Evolutionary conservation across 345 rosid genomes (phyloP).

Genomic region (Hypericum perforatum): DNA sequence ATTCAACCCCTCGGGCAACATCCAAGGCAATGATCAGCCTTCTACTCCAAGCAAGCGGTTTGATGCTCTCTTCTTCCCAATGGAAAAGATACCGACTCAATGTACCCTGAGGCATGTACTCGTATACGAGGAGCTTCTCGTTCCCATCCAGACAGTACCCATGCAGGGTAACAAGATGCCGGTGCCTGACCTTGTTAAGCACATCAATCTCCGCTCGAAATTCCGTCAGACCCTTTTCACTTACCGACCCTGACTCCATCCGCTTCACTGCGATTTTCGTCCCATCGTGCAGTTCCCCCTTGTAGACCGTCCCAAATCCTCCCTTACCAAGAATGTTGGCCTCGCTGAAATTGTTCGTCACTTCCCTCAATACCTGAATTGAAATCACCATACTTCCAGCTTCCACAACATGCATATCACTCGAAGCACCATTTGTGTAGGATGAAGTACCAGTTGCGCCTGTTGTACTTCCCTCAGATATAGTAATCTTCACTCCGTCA

Average conservation of each 20-base stretch:
- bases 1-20: slow-evolving; percentile 87
- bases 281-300: slow-evolving; percentile 79
- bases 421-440: slow-evolving; percentile 28
- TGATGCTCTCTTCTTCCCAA: slow-evolving; percentile 31
- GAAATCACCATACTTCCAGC: slow-evolving; percentile 59
- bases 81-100: slow-evolving; percentile 71
- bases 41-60: slow-evolving; percentile 71
- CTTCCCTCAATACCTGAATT: slow-evolving; percentile 56
- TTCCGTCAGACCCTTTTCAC: slow-evolving; percentile 67
- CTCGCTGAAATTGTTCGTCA: slow-evolving; percentile 62
- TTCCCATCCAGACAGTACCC: slow-evolving; percentile 71
- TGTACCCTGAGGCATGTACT: slow-evolving; percentile 88
- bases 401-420: slow-evolving; percentile 39
- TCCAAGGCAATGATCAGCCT: slow-evolving; percentile 72
- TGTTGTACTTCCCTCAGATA: too few species aligned
- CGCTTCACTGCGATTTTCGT: slow-evolving; percentile 78
- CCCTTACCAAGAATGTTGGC: slow-evolving; percentile 67
- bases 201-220: slow-evolving; percentile 85
- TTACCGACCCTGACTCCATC: slow-evolving; percentile 53
- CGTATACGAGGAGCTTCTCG: slow-evolving; percentile 77
- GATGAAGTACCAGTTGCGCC: slow-evolving; percentile 12
- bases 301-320: slow-evolving; percentile 83
- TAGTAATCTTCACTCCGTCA: too few species aligned
- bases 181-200: slow-evolving; percentile 76
- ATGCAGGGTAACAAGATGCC: slow-evolving; percentile 76